A percentile compares a stretch with the other conserved stretches of the same genome.
These are phyloP conservation scores for Pseudocercospora musae DNA, from an alignment of 2,329 filamentous ascomycete genomes.

Conservation along the genomic window DNA sequence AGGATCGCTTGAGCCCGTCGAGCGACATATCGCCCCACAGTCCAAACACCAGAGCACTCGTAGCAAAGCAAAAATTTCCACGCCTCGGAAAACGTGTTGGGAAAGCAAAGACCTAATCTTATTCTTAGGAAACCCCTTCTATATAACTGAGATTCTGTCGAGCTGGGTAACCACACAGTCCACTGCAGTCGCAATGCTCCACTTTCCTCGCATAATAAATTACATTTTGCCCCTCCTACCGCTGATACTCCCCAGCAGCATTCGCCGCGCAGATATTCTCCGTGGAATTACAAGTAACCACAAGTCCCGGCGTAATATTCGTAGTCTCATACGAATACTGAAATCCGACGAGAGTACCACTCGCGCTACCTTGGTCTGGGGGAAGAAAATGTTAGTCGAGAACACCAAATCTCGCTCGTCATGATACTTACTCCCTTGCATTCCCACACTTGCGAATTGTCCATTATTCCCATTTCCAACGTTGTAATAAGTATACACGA, in stretches of 20 bases:
- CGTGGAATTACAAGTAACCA: slow-evolving; percentile 27
- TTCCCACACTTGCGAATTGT: slow-evolving; percentile 25
- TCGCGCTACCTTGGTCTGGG: background rate
- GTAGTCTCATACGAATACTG: slow-evolving; percentile 21
- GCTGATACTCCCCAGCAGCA: background rate
- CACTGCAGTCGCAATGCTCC: background rate
- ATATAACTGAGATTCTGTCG: no score
- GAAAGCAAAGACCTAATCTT: no score
- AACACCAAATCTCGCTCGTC: no score
- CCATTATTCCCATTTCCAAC: slow-evolving; percentile 26
- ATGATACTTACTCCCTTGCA: slow-evolving; percentile 34
- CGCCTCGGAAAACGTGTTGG: no score
- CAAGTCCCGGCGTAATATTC: slow-evolving; percentile 23
- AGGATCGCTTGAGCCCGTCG: no score
- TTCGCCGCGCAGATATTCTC: slow-evolving; percentile 18
- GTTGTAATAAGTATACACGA: slow-evolving; percentile 31
- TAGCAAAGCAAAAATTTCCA: no score
- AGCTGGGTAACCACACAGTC: no score
- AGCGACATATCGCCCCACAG: no score
- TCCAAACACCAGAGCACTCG: no score
- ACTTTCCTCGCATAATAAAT: background rate
- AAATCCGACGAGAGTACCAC: slow-evolving; percentile 4
- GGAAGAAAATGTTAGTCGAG: background rate
- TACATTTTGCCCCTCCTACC: background rate
- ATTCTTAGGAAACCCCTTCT: no score